phyloP scores from a whole-genome alignment of 305 asterid species.

The Fraxinus nigra region DNA sequence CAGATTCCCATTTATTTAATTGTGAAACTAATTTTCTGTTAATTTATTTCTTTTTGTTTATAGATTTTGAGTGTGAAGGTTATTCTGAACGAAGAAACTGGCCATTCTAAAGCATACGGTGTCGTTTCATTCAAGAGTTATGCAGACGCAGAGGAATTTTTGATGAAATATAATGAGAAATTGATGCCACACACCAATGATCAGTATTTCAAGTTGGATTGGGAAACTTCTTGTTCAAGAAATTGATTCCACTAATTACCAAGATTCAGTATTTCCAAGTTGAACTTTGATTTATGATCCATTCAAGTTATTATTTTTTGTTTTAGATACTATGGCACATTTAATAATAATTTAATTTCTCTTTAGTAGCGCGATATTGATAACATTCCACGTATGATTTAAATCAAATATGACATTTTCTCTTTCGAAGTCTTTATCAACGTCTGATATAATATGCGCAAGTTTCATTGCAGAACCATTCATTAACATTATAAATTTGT shows the following conservation, averaged over 20 bases:
- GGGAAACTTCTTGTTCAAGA: neutral
- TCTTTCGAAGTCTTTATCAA: neutral
- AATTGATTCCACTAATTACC: neutral
- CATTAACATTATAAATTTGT: neutral
- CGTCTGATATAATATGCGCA: neutral
- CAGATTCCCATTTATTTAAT: neutral
- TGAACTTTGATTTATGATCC: neutral
- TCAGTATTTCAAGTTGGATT: conserved; percentile 13
- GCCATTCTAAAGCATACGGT: neutral
- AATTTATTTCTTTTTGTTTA: neutral
- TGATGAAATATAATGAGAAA: conserved; percentile 14
- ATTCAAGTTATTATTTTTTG: neutral
- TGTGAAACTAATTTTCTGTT: neutral
- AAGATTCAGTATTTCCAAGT: neutral
- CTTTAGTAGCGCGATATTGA: neutral
- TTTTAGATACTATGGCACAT: neutral
- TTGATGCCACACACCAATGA: conserved; percentile 26
- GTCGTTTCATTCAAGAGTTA: conserved; percentile 27
- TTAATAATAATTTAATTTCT: neutral
- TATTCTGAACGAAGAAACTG: neutral
- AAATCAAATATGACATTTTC: neutral
- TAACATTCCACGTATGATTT: neutral
- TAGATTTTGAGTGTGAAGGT: conserved; percentile 28
- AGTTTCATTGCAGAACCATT: no score
- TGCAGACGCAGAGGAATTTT: neutral